Evolutionary conservation across 768 basidiomycete genomes (phyloP).

Genomic region (Favolaschia claudopus): DNA sequence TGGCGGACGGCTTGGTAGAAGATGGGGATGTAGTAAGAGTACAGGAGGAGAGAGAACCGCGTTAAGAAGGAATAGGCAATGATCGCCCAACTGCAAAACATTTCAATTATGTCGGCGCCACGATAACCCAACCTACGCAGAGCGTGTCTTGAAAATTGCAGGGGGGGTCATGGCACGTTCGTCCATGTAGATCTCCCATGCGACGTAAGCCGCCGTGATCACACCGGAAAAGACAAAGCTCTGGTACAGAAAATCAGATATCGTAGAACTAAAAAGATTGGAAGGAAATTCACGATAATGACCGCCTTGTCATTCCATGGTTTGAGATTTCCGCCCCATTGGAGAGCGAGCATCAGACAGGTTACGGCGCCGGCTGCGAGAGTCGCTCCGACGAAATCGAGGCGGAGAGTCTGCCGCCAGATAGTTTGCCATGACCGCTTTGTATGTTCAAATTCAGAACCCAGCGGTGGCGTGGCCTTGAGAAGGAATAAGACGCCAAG

Average conservation of each 20-base stretch:
- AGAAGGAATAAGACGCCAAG: not conserved
- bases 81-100: not conserved
- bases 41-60: not conserved
- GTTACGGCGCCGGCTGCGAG: constrained; percentile 42
- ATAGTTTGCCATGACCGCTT: not conserved
- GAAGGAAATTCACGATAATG: no score
- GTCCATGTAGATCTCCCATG: no score
- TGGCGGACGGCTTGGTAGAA: not conserved
- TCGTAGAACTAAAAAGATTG: no score
- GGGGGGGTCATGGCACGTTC: no score
- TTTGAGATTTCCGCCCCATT: constrained; percentile 50
- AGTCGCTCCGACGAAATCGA: constrained; percentile 47
- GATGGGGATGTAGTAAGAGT: not conserved
- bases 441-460: not conserved
- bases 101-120: no score
- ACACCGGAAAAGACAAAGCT: no score
- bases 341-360: constrained; percentile 45
- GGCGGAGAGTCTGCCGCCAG: constrained; percentile 10
- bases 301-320: constrained; percentile 46
- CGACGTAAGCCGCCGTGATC: no score
- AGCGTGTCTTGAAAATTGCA: no score
- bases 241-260: no score
- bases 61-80: not conserved
- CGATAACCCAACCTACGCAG: no score
- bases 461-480: not conserved